Conservation (phyloP, 2,329 filamentous ascomycete genomes). For the Monilinia fructigena region DNA sequence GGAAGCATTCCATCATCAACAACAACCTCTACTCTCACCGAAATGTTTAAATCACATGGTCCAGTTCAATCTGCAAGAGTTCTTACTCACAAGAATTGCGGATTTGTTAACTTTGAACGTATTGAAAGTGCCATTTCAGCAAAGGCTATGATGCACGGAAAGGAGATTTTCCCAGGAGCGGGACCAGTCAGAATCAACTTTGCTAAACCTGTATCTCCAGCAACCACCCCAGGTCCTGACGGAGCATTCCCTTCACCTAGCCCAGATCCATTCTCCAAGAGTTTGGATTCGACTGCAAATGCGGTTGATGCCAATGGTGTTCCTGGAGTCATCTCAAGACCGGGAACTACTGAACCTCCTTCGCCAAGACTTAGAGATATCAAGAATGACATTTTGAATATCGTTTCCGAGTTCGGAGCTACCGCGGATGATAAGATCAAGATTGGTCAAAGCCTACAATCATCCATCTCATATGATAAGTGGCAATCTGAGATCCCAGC, state of each 20-base stretch:
- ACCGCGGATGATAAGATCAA: constrained; percentile 71
- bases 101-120: constrained; percentile 95
- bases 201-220: constrained; percentile 89
- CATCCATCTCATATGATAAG: constrained; percentile 69
- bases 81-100: constrained; percentile 97
- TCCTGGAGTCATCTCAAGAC: constrained; percentile 43
- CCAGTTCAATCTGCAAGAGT: constrained; percentile 89
- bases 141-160: constrained; percentile 84
- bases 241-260: constrained; percentile 88
- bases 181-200: constrained; percentile 95
- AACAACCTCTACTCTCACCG: constrained; percentile 88
- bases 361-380: constrained; percentile 76
- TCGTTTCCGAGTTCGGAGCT: constrained; percentile 86
- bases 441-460: constrained; percentile 72
- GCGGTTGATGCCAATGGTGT: constrained; percentile 42
- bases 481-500: constrained; percentile 85
- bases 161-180: constrained; percentile 96
- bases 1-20: constrained; percentile 97
- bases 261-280: constrained; percentile 73
- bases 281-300: constrained; percentile 49
- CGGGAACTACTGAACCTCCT: constrained; percentile 55
- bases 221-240: constrained; percentile 84
- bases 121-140: constrained; percentile 88
- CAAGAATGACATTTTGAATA: constrained; percentile 77
- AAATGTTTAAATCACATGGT: constrained; percentile 93